These are phyloP conservation scores for Lachnellula arida DNA, from an alignment of 2,329 filamentous ascomycete genomes.

Conservation along the genomic window DNA sequence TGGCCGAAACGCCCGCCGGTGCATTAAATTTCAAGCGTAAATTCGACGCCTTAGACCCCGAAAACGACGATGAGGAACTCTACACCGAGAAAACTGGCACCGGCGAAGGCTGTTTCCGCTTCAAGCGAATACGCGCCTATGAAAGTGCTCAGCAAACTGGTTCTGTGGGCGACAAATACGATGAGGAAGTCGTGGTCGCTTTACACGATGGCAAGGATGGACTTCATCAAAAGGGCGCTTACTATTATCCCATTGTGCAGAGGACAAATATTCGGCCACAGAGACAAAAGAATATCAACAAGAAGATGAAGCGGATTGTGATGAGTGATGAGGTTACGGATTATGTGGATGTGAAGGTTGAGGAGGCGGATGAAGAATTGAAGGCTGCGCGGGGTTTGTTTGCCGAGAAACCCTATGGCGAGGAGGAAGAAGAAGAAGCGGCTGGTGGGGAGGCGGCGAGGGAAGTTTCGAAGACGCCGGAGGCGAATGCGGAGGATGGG, in stretches of 20 bases:
- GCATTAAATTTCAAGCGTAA: constrained; percentile 54
- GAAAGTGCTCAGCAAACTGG: constrained; percentile 57
- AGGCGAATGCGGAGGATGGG: constrained; percentile 13
- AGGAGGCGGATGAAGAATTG: constrained; percentile 52
- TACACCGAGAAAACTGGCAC: constrained; percentile 48
- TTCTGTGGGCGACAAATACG: constrained; percentile 53
- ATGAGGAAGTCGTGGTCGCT: constrained; percentile 58
- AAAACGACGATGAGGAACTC: constrained; percentile 48
- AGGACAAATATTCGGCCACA: constrained; percentile 58
- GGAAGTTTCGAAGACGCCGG: neutral
- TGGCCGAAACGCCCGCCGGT: constrained; percentile 45
- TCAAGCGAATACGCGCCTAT: constrained; percentile 59
- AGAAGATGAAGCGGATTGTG: constrained; percentile 27
- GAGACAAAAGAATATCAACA: constrained; percentile 58
- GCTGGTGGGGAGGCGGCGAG: constrained; percentile 1
- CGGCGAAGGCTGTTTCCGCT: constrained; percentile 50
- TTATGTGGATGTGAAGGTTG: constrained; percentile 50
- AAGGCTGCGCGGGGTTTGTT: constrained; percentile 48
- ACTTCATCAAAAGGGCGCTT: constrained; percentile 51
- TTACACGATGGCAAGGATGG: constrained; percentile 51
- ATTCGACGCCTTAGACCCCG: constrained; percentile 54
- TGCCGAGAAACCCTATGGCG: constrained; percentile 34
- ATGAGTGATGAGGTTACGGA: constrained; percentile 43
- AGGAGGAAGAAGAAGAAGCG: constrained; percentile 18
- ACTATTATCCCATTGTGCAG: constrained; percentile 66